These are phyloP conservation scores for Oxalis stricta DNA, from an alignment of 441 rosid species.

Conservation along the genomic window DNA sequence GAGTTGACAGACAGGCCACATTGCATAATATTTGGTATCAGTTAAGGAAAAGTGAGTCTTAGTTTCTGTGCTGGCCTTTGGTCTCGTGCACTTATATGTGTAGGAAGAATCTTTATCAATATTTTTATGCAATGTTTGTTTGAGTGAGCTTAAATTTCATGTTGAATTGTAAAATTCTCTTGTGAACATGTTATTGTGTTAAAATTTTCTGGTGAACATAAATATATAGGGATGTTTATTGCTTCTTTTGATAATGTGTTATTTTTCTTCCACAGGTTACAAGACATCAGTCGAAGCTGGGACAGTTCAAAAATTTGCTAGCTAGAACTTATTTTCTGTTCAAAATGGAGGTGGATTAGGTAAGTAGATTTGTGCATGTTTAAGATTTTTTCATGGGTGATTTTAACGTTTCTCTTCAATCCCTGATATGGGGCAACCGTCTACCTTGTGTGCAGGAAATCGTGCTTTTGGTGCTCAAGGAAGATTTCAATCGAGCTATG, in stretches of 20 bases:
- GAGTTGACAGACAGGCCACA: too few relatives aligned
- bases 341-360: conserved; percentile 33
- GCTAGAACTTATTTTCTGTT: conserved; percentile 26
- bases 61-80: too few relatives aligned
- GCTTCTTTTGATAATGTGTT: background rate
- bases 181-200: too few relatives aligned
- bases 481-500: conserved; percentile 65
- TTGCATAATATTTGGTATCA: too few relatives aligned
- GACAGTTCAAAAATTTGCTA: conserved; percentile 27
- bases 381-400: background rate
- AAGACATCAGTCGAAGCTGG: conserved; percentile 35
- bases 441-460: conserved; percentile 20
- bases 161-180: too few relatives aligned
- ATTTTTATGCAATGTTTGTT: background rate
- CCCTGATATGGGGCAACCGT: background rate
- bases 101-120: background rate
- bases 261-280: conserved; percentile 31
- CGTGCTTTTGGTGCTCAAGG: conserved; percentile 20
- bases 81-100: too few relatives aligned
- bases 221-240: background rate
- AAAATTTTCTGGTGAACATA: too few relatives aligned
- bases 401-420: background rate
- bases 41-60: too few relatives aligned
- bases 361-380: conserved; percentile 5
- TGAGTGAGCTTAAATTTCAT: too few relatives aligned